Conservation (phyloP, 495 filamentous ascomycete species). For the Penicillium pancosmium region DNA sequence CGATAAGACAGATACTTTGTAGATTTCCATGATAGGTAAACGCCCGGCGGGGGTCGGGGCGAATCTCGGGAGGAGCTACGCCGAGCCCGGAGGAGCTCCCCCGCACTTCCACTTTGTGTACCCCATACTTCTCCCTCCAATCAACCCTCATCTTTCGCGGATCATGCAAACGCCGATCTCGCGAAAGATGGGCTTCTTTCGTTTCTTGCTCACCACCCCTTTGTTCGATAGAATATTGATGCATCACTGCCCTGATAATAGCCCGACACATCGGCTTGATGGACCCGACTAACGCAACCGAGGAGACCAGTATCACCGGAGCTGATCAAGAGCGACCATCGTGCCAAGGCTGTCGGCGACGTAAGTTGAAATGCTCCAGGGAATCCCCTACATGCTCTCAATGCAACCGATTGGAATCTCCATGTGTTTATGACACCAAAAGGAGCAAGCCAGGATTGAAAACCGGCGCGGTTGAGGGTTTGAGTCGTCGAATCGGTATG, state of each 20-base stretch:
- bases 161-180: not conserved
- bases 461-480: constrained; percentile 29
- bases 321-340: constrained; percentile 7
- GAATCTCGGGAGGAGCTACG: not conserved
- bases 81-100: not conserved
- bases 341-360: constrained; percentile 10
- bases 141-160: not conserved
- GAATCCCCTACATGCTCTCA: constrained; percentile 6
- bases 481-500: constrained; percentile 29
- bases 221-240: not conserved
- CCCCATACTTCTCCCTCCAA: constrained; percentile 4
- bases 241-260: not conserved
- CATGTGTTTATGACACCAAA: constrained; percentile 23
- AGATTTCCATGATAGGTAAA: constrained; percentile 2
- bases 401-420: constrained; percentile 8
- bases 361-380: constrained; percentile 9
- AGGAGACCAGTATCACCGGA: not conserved
- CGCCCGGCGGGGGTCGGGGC: constrained; percentile 1
- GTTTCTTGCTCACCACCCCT: not conserved
- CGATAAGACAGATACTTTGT: not conserved
- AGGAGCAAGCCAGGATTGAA: constrained; percentile 30
- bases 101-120: not conserved
- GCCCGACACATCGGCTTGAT: not conserved
- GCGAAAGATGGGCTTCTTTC: not conserved
- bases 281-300: not conserved